Conservation (phyloP, 2,329 filamentous ascomycete genomes). For the Didymella pomorum region DNA sequence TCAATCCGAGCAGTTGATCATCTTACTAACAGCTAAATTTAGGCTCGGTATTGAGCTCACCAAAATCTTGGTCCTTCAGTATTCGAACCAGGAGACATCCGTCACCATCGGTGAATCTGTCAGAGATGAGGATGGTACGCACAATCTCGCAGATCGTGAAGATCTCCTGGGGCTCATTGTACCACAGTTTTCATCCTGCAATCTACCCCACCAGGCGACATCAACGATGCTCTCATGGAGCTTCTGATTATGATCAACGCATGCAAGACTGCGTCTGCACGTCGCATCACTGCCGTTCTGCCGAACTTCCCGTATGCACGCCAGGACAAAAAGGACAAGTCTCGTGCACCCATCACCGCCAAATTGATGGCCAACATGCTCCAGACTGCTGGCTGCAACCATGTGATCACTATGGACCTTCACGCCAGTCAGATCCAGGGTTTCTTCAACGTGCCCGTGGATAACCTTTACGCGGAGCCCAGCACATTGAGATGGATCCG, state of each 20-base stretch:
- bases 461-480: conserved; percentile 91
- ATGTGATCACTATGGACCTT: conserved; percentile 95
- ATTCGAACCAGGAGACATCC: conserved; percentile 86
- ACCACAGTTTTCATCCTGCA: conserved; percentile 87
- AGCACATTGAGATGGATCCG: conserved; percentile 91
- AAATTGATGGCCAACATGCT: conserved; percentile 98
- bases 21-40: conserved; percentile 34
- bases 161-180: conserved; percentile 32
- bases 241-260: conserved; percentile 98
- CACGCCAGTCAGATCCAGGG: conserved; percentile 94
- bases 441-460: conserved; percentile 86
- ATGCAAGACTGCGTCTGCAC: conserved; percentile 83
- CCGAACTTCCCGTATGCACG: conserved; percentile 97
- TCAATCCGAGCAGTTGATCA: conserved; percentile 63
- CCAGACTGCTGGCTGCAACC: conserved; percentile 90
- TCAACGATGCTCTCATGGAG: conserved; percentile 98
- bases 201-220: conserved; percentile 92
- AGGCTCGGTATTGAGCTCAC: conserved; percentile 80
- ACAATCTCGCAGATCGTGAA: conserved; percentile 8
- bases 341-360: conserved; percentile 92
- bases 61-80: conserved; percentile 81
- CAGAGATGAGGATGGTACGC: conserved; percentile 86
- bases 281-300: conserved; percentile 92
- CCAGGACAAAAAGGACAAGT: conserved; percentile 98
- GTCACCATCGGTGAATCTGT: conserved; percentile 97